A percentile compares a stretch with the other conserved stretches of the same genome.
These are phyloP conservation scores for Xanthoceras sorbifolium DNA, from an alignment of 345 rosid species.

Conservation along the genomic window DNA sequence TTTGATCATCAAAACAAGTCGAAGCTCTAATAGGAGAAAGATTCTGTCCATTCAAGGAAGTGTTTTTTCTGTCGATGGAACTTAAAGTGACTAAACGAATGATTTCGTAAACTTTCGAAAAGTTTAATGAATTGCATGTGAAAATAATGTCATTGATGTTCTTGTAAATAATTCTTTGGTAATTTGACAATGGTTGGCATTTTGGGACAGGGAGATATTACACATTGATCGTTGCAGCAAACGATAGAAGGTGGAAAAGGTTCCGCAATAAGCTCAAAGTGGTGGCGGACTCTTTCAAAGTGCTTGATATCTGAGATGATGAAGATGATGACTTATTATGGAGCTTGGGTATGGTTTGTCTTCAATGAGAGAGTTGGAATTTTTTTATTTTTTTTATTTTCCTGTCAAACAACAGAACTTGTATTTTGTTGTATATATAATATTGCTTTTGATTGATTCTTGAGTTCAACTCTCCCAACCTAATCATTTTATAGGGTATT, in stretches of 20 bases:
- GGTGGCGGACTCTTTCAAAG: conserved; percentile 74
- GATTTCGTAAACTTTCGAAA: not conserved
- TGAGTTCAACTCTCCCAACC: not conserved
- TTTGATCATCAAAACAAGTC: not conserved
- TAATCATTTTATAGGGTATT: too few species aligned
- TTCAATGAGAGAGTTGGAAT: not conserved
- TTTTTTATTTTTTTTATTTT: not conserved
- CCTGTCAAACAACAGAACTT: not conserved
- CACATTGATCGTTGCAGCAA: conserved; percentile 72
- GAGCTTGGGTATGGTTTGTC: not conserved
- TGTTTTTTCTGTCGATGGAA: not conserved
- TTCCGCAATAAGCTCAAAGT: conserved; percentile 64
- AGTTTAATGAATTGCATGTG: too few species aligned
- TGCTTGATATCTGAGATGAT: conserved; percentile 52
- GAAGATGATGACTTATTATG: not conserved
- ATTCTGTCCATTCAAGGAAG: too few species aligned
- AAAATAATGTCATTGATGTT: too few species aligned
- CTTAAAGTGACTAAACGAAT: not conserved
- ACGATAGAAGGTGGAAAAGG: conserved; percentile 73
- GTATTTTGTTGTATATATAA: not conserved
- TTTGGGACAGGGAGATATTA: conserved; percentile 61
- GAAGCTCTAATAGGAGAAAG: too few species aligned
- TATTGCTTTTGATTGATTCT: not conserved
- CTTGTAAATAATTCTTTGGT: not conserved
- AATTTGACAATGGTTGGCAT: not conserved